Conservation (phyloP, 2,329 filamentous ascomycete species). For the Aspergillus texensis region DNA sequence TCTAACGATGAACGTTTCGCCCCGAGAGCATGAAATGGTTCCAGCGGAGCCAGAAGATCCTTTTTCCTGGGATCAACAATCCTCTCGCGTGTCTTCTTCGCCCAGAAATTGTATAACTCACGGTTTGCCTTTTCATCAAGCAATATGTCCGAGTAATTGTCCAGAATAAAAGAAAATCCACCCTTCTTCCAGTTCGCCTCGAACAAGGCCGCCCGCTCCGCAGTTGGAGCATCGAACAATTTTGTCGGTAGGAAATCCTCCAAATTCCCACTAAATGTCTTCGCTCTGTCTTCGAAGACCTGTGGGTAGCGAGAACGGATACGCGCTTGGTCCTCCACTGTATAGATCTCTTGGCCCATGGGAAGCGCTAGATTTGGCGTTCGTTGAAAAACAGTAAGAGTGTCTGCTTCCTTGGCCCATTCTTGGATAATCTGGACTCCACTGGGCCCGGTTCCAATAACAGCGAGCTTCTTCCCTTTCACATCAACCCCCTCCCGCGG, state of each 20-base stretch:
- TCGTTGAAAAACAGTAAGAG: slow-evolving; percentile 60
- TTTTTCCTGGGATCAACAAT: slow-evolving; percentile 54
- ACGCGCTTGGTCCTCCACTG: slow-evolving; percentile 49
- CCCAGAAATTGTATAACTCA: slow-evolving; percentile 60
- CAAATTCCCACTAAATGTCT: background rate
- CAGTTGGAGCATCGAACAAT: slow-evolving; percentile 53
- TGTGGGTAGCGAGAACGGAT: background rate
- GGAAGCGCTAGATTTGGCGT: slow-evolving; percentile 68
- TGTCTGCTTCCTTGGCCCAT: slow-evolving; percentile 55
- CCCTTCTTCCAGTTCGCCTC: slow-evolving; percentile 55
- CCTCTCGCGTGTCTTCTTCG: slow-evolving; percentile 53
- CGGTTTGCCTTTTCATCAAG: slow-evolving; percentile 52
- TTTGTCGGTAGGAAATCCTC: slow-evolving; percentile 27
- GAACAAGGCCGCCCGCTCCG: slow-evolving; percentile 53
- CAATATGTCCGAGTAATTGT: slow-evolving; percentile 55
- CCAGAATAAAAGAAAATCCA: slow-evolving; percentile 58
- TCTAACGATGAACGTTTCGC: slow-evolving; percentile 56
- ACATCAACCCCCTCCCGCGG: slow-evolving; percentile 50
- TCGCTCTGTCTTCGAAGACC: background rate
- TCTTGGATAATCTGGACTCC: slow-evolving; percentile 62
- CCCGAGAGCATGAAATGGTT: slow-evolving; percentile 59
- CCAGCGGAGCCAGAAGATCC: slow-evolving; percentile 57
- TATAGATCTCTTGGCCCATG: slow-evolving; percentile 57
- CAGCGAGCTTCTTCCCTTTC: slow-evolving; percentile 51
- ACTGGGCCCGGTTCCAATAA: slow-evolving; percentile 59